Base-by-base conservation (phyloP, 805 yeast genomes). In the Priceomyces castillae region DNA sequence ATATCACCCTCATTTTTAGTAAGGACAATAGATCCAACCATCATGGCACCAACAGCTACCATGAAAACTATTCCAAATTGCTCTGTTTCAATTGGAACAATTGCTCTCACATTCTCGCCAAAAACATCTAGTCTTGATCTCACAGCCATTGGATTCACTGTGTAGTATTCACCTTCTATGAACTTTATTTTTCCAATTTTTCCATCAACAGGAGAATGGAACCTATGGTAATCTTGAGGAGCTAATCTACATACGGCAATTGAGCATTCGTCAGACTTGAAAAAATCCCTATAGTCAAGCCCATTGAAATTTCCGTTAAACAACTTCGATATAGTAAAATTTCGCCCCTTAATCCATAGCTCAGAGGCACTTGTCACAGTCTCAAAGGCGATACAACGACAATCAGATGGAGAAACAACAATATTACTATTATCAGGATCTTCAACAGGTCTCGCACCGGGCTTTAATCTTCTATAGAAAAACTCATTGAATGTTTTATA, bases 111-210 rank as follows among this genome's bases (percentile, higher is more conserved):
- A 56, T 92, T 92, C 54, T 90, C 97, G 7, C 97, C 96, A 65
- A 80, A 94, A 1, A 92, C 97, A 61, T 92, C 98, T 43, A 92
- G 65, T 9, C 80, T 78, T 2, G 95, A 86, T 44, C 98, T 66
- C 26, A 94, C 78, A 0, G 98, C 98, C 98, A 92, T 92, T 1
- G 98, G 98, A 57, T 92, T 92, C 15, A 92, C 99, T 0, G 98
- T 92, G 60, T 88, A 92, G 60, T 92, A 92, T 55, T 90, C 94
- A 0, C 98, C 99, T 28, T 82, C 85, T 25, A 92, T 85, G 51
- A 71, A 75, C 37, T 71, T 71, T 12, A 92, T 82, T 44, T 78
- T 72, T 1, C 86, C 85, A 26, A 94, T 64, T 0, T 59, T 58
- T 2, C 97, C 98, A 46, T 76, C 77, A 2, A 94, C 90, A 0